Base-by-base conservation (phyloP, 257 asterid genomes). In the Solanum medicagineum region DNA sequence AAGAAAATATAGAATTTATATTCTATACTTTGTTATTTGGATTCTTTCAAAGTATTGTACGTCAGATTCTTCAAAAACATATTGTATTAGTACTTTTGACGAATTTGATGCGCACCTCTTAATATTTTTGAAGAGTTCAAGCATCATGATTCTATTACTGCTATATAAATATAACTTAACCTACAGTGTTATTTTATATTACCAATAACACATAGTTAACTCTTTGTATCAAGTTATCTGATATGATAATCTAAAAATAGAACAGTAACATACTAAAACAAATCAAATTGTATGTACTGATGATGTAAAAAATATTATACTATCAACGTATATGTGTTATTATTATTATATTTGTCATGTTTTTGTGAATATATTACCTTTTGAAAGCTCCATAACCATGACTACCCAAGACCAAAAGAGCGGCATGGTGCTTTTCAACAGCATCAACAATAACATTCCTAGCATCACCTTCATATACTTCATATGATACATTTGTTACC, bases 11-110 rank as follows among this genome's bases (percentile, higher is more conserved):
- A 59, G 1, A 59, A 29, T 59, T 10, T 20, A n/a, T 59, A 0
- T 59, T 7, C 15, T n/a, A 20, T 59, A 12, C 8, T 59, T 20
- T 0, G 1, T n/a, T 20, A 3, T 59, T 59, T 1, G 1, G 14
- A n/a, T 13, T n/a, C 32, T n/a, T 2, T 0, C n/a, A n/a, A n/a
- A n/a, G 0, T 4, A n/a, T 59, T 59, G 1, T 0, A 0, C 10
- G 66, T 59, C 8, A 0, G 22, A 59, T 10, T 59, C 32, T 59
- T 59, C 0, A 59, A 59, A n/a, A 59, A 59, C 10, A 59, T 59
- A 5, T 36, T 36, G 42, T 36, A 36, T 36, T 36, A 4, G 42
- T 36, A 59, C 15, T 59, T 59, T 4, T 1, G 1, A 36, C 42
- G 42, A 10, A 59, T 59, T 0, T 6, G 0, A n/a, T 59, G 22